phyloP scores from a whole-genome alignment of 164 flowering plant genomes.

The Berberis vulgaris region DNA sequence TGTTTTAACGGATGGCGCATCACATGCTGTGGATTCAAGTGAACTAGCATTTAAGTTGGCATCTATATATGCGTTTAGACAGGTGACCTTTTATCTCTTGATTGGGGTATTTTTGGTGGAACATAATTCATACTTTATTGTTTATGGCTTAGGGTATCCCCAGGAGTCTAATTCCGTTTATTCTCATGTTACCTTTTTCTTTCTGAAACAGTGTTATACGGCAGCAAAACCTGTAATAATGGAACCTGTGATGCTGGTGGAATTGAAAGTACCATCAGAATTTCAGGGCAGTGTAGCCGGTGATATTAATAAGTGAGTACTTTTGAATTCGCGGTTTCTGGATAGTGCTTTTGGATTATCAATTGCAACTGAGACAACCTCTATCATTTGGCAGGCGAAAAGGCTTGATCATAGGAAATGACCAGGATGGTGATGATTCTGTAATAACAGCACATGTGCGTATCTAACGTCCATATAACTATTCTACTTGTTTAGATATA shows the following conservation, averaged over 20 bases:
- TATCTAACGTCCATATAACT: background rate
- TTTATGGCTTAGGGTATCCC: no score
- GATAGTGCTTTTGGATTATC: no score
- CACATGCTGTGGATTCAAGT: slow-evolving; percentile 99
- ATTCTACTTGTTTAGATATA: background rate
- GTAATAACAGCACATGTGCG: slow-evolving; percentile 78
- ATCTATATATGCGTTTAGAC: slow-evolving; percentile 94
- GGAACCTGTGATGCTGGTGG: slow-evolving; percentile 96
- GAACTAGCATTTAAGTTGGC: slow-evolving; percentile 98
- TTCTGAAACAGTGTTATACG: slow-evolving; percentile 67
- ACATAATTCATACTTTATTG: no score
- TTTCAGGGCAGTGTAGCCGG: slow-evolving; percentile 97
- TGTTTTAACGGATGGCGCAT: slow-evolving; percentile 84
- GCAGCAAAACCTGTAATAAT: slow-evolving; percentile 85
- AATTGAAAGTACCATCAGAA: slow-evolving; percentile 87
- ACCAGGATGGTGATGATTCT: slow-evolving; percentile 96
- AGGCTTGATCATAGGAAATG: slow-evolving; percentile 92
- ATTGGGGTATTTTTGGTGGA: no score
- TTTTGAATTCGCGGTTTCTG: background rate
- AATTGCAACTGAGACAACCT: slow-evolving; percentile 8
- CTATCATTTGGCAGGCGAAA: slow-evolving; percentile 62
- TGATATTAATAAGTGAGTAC: slow-evolving; percentile 85
- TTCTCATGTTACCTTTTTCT: slow-evolving; percentile 1
- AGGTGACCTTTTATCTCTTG: slow-evolving; percentile 35
- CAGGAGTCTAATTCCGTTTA: background rate